These are phyloP conservation scores for Penicillium sp. DNA, from an alignment of 2,329 filamentous ascomycete genomes.

Conservation along the genomic window DNA sequence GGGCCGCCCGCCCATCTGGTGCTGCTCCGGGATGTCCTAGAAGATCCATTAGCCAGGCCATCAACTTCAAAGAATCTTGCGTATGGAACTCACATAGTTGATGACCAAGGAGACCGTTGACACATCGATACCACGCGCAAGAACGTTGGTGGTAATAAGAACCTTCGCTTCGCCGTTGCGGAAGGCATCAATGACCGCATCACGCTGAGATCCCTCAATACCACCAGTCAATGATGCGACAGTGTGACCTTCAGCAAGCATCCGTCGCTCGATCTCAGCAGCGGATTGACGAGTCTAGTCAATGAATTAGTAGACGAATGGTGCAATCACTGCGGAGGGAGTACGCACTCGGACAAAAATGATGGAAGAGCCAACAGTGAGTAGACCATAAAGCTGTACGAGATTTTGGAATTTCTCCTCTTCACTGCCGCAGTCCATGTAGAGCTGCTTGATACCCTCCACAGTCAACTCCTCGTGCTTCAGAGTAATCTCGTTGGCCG, in stretches of 20 bases:
- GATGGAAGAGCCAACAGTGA: slow-evolving; percentile 95
- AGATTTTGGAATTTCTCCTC: slow-evolving; percentile 81
- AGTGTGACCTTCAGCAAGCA: slow-evolving; percentile 83
- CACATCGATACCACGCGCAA: slow-evolving; percentile 91
- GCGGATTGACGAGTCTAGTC: slow-evolving; percentile 76
- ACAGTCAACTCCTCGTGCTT: slow-evolving; percentile 90
- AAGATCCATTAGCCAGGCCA: no score
- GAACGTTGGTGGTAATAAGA: slow-evolving; percentile 93
- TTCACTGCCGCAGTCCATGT: slow-evolving; percentile 82
- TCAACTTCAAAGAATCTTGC: no score
- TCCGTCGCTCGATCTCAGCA: slow-evolving; percentile 73
- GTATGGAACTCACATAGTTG: slow-evolving; percentile 63
- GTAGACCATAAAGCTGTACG: slow-evolving; percentile 87
- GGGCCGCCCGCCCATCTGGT: slow-evolving; percentile 52
- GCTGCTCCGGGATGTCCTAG: slow-evolving; percentile 63
- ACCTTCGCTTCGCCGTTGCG: slow-evolving; percentile 84
- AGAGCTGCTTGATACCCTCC: slow-evolving; percentile 95
- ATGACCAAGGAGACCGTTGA: slow-evolving; percentile 93
- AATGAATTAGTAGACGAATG: slow-evolving; percentile 15
- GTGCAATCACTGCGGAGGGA: neutral
- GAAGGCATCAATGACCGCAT: slow-evolving; percentile 79
- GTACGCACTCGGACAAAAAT: slow-evolving; percentile 82
- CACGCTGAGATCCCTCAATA: slow-evolving; percentile 76
- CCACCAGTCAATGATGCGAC: slow-evolving; percentile 85
- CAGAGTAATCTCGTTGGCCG: slow-evolving; percentile 79